phyloP scores from a whole-genome alignment of 495 filamentous ascomycete species.

The Penicillium lividum region DNA sequence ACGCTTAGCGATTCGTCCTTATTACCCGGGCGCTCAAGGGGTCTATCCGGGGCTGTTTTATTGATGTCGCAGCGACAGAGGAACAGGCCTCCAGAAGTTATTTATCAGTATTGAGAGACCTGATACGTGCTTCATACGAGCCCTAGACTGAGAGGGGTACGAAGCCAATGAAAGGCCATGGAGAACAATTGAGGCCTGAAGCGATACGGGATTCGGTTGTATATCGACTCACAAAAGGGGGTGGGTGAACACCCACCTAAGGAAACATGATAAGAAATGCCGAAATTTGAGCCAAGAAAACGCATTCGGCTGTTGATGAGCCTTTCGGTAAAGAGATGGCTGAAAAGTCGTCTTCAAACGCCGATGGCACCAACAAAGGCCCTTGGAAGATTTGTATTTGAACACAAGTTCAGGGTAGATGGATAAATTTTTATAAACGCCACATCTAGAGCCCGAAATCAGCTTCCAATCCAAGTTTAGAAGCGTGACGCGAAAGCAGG shows the following conservation, averaged over 20 bases:
- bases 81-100: not conserved
- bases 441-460: not conserved
- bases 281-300: not conserved
- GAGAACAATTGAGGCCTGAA: not conserved
- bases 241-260: not conserved
- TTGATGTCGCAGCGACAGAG: not conserved
- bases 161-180: not conserved
- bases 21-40: not conserved
- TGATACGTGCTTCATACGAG: not conserved
- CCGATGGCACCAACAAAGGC: not conserved
- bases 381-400: not conserved
- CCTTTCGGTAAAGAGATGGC: not conserved
- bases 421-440: not conserved
- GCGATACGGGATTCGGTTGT: not conserved
- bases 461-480: not conserved
- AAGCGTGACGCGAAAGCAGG: slow-evolving; percentile 20
- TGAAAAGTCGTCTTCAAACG: not conserved
- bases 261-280: not conserved
- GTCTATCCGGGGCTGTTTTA: not conserved
- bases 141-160: not conserved
- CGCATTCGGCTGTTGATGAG: not conserved
- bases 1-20: not conserved
- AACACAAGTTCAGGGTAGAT: not conserved
- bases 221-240: not conserved
- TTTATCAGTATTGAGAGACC: not conserved